A percentile compares a stretch with the other conserved stretches of the same genome.
These are phyloP conservation scores for Aspergillus neoniger DNA, from an alignment of 2,329 filamentous ascomycete genomes.

Conservation along the genomic window DNA sequence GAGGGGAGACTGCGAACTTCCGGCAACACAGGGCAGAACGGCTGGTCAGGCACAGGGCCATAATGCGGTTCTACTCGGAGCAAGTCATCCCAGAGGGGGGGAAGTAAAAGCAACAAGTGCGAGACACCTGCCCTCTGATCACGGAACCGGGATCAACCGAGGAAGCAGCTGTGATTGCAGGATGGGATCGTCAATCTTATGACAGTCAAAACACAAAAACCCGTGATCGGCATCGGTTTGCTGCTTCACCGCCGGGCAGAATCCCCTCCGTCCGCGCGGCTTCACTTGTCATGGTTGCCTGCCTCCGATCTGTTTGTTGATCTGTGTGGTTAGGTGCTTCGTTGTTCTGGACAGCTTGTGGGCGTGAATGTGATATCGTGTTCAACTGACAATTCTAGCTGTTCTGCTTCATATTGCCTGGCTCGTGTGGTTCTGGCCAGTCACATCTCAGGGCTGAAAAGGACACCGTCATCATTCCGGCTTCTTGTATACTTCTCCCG, in stretches of 20 bases:
- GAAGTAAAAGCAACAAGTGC: neutral
- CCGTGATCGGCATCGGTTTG: neutral
- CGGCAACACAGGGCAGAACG: slow-evolving; percentile 27
- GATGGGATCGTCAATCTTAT: slow-evolving; percentile 9
- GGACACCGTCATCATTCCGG: slow-evolving; percentile 20
- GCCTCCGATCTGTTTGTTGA: neutral
- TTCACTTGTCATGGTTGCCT: neutral
- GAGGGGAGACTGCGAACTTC: slow-evolving; percentile 23
- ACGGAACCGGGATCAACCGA: neutral
- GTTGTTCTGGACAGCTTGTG: neutral
- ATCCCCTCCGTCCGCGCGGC: slow-evolving; percentile 6
- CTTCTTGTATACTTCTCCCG: neutral
- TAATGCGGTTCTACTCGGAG: slow-evolving; percentile 34
- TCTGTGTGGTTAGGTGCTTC: neutral
- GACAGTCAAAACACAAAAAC: neutral
- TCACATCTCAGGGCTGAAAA: slow-evolving; percentile 8
- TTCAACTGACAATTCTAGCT: neutral
- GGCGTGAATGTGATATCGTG: neutral
- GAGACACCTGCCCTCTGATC: neutral
- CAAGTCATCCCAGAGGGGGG: slow-evolving; percentile 21
- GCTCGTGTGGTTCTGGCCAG: neutral
- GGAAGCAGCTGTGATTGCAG: neutral
- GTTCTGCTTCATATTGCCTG: neutral
- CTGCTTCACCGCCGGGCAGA: slow-evolving; percentile 26
- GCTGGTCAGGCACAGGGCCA: slow-evolving; percentile 38